A percentile compares a stretch with the other conserved stretches of the same genome.
Conservation (phyloP, 1,284 basidiomycete genomes). For the Sutorius eximius region DNA sequence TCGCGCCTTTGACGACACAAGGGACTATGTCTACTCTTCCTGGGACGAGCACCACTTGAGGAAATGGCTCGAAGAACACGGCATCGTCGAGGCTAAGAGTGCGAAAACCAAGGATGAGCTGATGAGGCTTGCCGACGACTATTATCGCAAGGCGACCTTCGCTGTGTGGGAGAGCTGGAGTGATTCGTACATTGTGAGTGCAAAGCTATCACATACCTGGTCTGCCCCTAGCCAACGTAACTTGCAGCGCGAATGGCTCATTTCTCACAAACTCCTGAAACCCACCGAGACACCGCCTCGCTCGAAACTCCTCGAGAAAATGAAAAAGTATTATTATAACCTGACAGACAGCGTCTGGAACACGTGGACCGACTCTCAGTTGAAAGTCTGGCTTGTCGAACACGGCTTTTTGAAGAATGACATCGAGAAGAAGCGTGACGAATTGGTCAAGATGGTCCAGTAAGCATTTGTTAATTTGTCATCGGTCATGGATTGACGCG, state of each 20-base stretch:
- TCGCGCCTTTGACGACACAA: slow-evolving; percentile 66
- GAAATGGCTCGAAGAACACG: slow-evolving; percentile 73
- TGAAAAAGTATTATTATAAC: slow-evolving; percentile 81
- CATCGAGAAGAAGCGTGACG: slow-evolving; percentile 70
- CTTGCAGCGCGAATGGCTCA: slow-evolving; percentile 75
- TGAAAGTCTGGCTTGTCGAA: slow-evolving; percentile 72
- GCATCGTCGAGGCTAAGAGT: slow-evolving; percentile 65
- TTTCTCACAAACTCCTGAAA: slow-evolving; percentile 56
- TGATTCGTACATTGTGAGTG: slow-evolving; percentile 74
- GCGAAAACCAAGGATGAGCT: slow-evolving; percentile 69
- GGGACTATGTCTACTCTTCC: slow-evolving; percentile 84
- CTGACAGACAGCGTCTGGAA: slow-evolving; percentile 61
- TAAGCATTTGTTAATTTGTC: slow-evolving; percentile 32
- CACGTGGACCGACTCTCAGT: slow-evolving; percentile 68
- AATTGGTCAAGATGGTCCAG: slow-evolving; percentile 73
- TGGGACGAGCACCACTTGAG: slow-evolving; percentile 81
- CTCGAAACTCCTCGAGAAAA: slow-evolving; percentile 66
- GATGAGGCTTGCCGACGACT: slow-evolving; percentile 63
- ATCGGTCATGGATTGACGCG: neutral
- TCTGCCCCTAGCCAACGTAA: neutral
- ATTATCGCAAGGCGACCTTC: slow-evolving; percentile 61
- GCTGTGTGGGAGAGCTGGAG: slow-evolving; percentile 85
- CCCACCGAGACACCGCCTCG: slow-evolving; percentile 38
- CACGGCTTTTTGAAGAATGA: slow-evolving; percentile 70
- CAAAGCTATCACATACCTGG: neutral